Evolutionary conservation across 345 rosid species (phyloP).

Genomic region (Salix dunnii): DNA sequence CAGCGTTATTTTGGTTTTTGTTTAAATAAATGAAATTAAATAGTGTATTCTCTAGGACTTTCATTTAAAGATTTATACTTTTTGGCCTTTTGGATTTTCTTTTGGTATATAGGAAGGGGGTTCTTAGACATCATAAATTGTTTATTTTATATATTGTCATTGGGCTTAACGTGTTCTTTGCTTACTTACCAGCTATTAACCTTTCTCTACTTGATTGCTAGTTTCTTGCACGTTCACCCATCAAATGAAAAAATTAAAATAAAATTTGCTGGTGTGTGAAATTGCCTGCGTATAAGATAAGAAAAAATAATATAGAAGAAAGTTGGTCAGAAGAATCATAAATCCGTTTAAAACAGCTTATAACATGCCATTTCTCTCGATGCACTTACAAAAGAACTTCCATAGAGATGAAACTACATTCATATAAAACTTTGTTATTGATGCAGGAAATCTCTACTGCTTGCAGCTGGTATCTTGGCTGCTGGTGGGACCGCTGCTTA

Average conservation of each 20-base stretch:
- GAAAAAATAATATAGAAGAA: background rate
- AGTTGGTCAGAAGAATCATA: background rate
- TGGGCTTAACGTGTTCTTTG: background rate
- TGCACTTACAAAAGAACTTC: background rate
- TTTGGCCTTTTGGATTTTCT: background rate
- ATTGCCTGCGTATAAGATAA: background rate
- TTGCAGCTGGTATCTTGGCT: slow-evolving; percentile 73
- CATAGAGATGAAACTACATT: background rate
- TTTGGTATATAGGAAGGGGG: too few relatives aligned
- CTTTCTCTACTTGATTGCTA: background rate
- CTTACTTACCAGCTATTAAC: background rate
- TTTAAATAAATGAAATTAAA: background rate
- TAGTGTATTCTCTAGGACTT: background rate
- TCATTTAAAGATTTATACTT: background rate
- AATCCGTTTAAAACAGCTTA: background rate
- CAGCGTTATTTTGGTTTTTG: background rate
- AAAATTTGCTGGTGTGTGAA: background rate
- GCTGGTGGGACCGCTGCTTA: slow-evolving; percentile 88
- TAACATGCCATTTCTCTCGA: background rate
- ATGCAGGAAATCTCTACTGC: slow-evolving; percentile 68
- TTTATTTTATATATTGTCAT: too few relatives aligned
- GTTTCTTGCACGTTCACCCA: background rate
- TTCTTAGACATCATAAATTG: too few relatives aligned
- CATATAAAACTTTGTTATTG: slow-evolving; percentile 4
- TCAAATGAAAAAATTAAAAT: background rate